These are phyloP conservation scores for Rhodotorula sp. DNA, from an alignment of 1,284 basidiomycete species.

Conservation along the genomic window DNA sequence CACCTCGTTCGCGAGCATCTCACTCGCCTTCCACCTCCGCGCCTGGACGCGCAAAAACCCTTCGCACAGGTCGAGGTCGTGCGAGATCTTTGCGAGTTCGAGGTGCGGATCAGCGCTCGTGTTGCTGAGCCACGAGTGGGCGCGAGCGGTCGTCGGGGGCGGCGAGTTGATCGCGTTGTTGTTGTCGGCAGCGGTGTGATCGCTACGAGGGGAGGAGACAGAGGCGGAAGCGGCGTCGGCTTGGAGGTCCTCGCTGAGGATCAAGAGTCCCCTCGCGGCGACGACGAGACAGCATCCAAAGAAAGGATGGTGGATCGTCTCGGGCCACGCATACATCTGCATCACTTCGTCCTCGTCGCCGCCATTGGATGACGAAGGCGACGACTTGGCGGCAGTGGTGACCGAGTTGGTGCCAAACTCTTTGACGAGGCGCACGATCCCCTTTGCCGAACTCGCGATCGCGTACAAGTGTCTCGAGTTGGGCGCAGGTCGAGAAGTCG, in stretches of 20 bases:
- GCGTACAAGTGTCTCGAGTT: constrained; percentile 2
- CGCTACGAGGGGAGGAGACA: background rate
- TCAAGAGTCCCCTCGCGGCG: constrained; percentile 12
- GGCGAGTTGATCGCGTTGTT: too few relatives aligned
- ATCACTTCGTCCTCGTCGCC: background rate
- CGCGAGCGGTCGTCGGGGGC: background rate
- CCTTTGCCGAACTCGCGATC: background rate
- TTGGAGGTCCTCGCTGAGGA: constrained; percentile 10
- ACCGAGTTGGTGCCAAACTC: background rate
- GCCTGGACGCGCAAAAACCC: constrained; percentile 7
- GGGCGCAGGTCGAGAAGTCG: constrained; percentile 10
- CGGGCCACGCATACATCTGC: background rate
- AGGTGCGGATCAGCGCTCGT: background rate
- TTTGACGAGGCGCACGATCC: constrained; percentile 10
- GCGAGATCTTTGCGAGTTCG: background rate
- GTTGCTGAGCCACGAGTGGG: too few relatives aligned
- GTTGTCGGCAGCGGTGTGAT: too few relatives aligned
- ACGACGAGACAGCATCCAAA: constrained; percentile 27
- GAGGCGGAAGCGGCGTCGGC: background rate
- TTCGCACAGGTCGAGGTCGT: constrained; percentile 22
- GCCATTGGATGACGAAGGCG: too few relatives aligned
- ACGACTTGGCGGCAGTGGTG: background rate
- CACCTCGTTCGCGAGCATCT: constrained; percentile 17
- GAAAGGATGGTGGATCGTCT: constrained; percentile 11
- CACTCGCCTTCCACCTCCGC: constrained; percentile 8